Conservation (phyloP, 495 filamentous ascomycete genomes). For the Podospora tetraspora region DNA sequence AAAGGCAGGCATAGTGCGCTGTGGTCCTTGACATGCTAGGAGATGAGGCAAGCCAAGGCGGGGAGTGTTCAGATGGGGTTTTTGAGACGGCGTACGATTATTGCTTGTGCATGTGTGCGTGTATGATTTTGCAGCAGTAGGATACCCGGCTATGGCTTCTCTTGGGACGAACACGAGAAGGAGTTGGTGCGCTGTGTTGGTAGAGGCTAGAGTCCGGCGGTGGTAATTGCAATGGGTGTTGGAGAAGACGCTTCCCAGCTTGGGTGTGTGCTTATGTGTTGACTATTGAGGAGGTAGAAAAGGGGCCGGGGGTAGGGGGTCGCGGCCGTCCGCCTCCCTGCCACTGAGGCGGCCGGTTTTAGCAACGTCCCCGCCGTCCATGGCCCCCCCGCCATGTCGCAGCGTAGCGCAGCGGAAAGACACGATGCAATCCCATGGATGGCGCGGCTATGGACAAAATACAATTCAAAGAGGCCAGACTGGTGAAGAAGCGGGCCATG, state of each 20-base stretch:
- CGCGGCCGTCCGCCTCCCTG: neutral
- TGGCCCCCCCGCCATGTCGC: too few relatives aligned
- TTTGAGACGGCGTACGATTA: neutral
- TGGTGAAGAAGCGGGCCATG: neutral
- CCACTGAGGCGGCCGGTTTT: neutral
- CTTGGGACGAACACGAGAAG: neutral
- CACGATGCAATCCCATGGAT: neutral
- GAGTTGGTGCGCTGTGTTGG: neutral
- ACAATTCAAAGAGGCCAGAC: neutral
- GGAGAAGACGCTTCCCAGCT: neutral
- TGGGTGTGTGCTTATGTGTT: neutral
- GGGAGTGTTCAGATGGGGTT: neutral
- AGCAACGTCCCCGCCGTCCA: too few relatives aligned
- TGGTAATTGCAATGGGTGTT: neutral
- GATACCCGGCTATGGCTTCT: neutral
- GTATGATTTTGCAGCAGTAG: neutral
- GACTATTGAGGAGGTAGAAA: neutral
- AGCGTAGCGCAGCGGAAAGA: neutral
- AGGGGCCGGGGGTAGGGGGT: neutral
- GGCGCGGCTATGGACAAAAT: neutral
- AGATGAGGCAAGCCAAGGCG: too few relatives aligned
- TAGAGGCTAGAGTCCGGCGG: neutral
- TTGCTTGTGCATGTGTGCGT: neutral
- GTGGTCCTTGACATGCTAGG: neutral
- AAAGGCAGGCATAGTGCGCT: too few relatives aligned